Evolutionary conservation across 345 rosid species (phyloP), one percentile per base, ranked within the genome.

Genomic region (Pugionium dolabratum): DNA sequence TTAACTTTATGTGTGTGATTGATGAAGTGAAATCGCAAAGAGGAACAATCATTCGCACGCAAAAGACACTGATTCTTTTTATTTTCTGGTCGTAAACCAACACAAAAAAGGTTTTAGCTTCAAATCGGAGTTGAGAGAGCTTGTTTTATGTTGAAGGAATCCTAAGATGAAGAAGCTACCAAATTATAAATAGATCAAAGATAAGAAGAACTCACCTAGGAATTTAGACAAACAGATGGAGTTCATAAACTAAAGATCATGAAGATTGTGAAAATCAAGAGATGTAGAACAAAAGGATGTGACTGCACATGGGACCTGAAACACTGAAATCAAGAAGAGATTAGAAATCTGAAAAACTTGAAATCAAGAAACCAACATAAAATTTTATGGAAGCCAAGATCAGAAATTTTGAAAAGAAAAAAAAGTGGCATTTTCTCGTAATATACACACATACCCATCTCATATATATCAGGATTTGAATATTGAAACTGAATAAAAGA

Each of bases 101-200:
- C 11, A 44, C 6, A n/a, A 46, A 45, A 41, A 50, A 57, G 56
- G 64, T 63, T 72, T 52, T 31, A 60, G 57, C 8, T 66, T 45
- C 62, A 62, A 60, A 60, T 66, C 65, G 47, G 34, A 68, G 67
- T 47, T 6, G 7, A 37, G 45, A 18, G 18, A 51, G 78, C n/a
- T 75, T 69, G 63, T 75, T 69, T 64, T 63, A 69, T 75, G 78
- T 69, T 64, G 43, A 57, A 37, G 54, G 43, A 36, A 68, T 68
- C 48, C 46, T 34, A 57, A 55, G 29, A 42, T 44, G 43, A 65
- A 72, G 49, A 58, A 51, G 52, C 47, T 32, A 68, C 11, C 64
- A 43, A 35, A 43, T 18, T 3, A 73, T 27, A 2, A 26, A 65
- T 25, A 59, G 51, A 67, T 63, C 41, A 46, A 39, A 57, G 51